Evolutionary conservation across 805 yeast genomes (phyloP).

Genomic region (Scheffersomyces lignosus): DNA sequence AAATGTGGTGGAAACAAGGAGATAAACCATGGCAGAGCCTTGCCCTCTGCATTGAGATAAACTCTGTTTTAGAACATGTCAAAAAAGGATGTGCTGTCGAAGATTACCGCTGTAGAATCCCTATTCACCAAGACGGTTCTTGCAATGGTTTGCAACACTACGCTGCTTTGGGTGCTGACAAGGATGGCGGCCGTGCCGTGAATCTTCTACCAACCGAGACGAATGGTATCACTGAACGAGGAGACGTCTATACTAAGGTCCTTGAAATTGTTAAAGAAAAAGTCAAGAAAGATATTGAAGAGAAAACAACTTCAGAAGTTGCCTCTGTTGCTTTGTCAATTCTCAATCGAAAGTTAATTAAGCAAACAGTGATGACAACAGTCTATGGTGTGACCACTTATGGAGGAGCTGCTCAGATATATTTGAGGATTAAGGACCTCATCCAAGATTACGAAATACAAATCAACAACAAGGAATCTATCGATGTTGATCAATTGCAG

Average conservation of each 20-base stretch:
- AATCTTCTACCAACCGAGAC: constrained; percentile 26
- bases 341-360: constrained; percentile 33
- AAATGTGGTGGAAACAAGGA: constrained; percentile 37
- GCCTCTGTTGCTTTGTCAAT: constrained; percentile 17
- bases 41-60: constrained; percentile 34
- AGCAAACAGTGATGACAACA: constrained; percentile 46
- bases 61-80: constrained; percentile 13
- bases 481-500: background rate
- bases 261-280: constrained; percentile 21
- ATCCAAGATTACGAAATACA: constrained; percentile 14
- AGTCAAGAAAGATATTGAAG: constrained; percentile 4
- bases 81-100: constrained; percentile 18
- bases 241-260: constrained; percentile 37
- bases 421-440: constrained; percentile 20
- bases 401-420: constrained; percentile 39
- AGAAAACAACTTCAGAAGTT: constrained; percentile 1
- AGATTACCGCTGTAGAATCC: constrained; percentile 27
- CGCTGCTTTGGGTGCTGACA: constrained; percentile 42
- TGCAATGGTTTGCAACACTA: constrained; percentile 49
- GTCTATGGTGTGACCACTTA: constrained; percentile 43
- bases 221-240: constrained; percentile 12
- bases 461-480: constrained; percentile 1
- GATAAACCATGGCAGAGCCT: constrained; percentile 43
- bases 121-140: constrained; percentile 45
- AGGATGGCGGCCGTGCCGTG: constrained; percentile 39